Evolutionary conservation across 2,329 filamentous ascomycete genomes (phyloP).

Genomic region (Colletotrichum falcatum): DNA sequence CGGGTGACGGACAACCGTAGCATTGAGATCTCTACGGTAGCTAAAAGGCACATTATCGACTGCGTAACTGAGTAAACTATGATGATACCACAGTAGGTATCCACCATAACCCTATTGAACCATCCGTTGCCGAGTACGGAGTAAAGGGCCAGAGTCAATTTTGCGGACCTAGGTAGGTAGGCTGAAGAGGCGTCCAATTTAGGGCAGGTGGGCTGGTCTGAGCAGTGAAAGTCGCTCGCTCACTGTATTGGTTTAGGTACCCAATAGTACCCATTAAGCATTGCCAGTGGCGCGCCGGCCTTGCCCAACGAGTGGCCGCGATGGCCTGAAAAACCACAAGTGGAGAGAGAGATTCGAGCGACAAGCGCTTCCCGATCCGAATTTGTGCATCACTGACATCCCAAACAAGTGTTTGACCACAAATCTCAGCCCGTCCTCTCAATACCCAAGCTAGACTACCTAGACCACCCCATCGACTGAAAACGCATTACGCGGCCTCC

Average conservation of each 20-base stretch:
- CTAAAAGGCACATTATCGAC: no score
- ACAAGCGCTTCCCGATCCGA: conserved; percentile 25
- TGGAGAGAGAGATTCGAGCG: conserved; percentile 14
- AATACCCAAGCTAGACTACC: not conserved
- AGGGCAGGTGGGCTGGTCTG: no score
- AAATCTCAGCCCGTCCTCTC: conserved; percentile 20
- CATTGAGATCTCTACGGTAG: not conserved
- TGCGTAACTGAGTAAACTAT: not conserved
- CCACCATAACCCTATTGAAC: not conserved
- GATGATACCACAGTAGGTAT: not conserved
- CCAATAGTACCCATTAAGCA: conserved; percentile 22
- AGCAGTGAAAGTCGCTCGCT: no score
- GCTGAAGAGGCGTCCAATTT: conserved; percentile 12
- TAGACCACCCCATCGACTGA: not conserved
- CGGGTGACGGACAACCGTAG: not conserved
- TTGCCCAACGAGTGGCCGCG: conserved; percentile 7
- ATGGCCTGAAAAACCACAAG: conserved; percentile 21
- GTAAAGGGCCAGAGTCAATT: conserved; percentile 1
- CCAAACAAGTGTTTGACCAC: conserved; percentile 38
- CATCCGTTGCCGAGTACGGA: conserved; percentile 33
- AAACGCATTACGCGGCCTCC: conserved; percentile 35
- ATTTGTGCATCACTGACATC: conserved; percentile 22
- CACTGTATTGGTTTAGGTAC: no score
- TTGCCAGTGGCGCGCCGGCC: no score
- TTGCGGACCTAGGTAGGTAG: not conserved